phyloP scores from a whole-genome alignment of 2,329 filamentous ascomycete species.

The Periconia macrospinosa region DNA sequence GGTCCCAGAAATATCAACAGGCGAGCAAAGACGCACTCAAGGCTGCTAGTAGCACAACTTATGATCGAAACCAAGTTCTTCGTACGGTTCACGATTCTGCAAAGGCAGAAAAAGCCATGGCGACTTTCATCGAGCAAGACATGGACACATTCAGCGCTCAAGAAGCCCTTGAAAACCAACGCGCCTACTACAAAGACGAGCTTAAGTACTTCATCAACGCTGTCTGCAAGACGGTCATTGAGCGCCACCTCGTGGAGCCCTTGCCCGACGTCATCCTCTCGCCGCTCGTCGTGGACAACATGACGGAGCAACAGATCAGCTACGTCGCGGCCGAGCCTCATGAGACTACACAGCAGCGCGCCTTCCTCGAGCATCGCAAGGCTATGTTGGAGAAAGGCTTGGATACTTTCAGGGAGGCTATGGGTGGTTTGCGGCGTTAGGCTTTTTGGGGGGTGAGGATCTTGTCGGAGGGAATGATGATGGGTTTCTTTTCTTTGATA shows the following conservation, averaged over 20 bases:
- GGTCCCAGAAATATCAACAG: conserved; percentile 18
- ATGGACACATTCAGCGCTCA: conserved; percentile 33
- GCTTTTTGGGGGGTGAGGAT: background rate
- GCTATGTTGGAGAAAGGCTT: conserved; percentile 40
- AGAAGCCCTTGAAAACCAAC: conserved; percentile 36
- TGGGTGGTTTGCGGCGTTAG: background rate
- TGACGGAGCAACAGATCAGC: conserved; percentile 40
- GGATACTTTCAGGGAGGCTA: conserved; percentile 25
- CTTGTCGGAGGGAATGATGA: no score
- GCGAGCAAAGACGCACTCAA: background rate
- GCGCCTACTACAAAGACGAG: conserved; percentile 40
- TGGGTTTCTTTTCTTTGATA: no score
- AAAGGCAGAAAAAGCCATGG: background rate
- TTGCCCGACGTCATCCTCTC: conserved; percentile 33
- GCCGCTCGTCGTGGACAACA: conserved; percentile 25
- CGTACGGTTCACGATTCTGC: background rate
- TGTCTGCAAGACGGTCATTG: conserved; percentile 37
- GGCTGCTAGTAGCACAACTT: background rate
- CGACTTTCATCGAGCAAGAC: conserved; percentile 17
- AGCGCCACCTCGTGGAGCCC: conserved; percentile 35
- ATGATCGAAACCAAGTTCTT: background rate
- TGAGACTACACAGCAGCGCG: conserved; percentile 27
- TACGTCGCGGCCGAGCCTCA: conserved; percentile 39
- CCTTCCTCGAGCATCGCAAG: conserved; percentile 28
- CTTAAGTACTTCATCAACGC: conserved; percentile 35